Percentiles rank a stretch among this genome's conserved stretches.
Evolutionary conservation across 1,139 yeast species (phyloP).

Genomic region (Groenewaldozyma auringiensis): DNA sequence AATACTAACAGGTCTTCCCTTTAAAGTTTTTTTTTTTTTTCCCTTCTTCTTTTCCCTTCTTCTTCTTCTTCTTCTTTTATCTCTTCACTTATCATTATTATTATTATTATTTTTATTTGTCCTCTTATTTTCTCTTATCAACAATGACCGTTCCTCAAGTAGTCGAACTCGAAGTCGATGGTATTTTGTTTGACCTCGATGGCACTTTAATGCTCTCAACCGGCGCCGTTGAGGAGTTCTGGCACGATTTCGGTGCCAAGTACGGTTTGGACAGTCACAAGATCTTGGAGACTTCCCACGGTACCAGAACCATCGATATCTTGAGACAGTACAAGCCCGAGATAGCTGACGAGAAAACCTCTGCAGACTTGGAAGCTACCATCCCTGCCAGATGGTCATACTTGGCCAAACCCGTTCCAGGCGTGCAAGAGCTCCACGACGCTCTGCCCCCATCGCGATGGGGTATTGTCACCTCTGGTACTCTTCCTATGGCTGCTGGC

Average conservation of each 20-base stretch:
- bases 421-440: conserved; percentile 58
- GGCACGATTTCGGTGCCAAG: conserved; percentile 67
- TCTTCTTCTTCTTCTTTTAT: neutral
- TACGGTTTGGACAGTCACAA: conserved; percentile 65
- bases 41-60: neutral
- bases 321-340: conserved; percentile 69
- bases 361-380: conserved; percentile 59
- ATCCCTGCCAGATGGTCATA: conserved; percentile 69
- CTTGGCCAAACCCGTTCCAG: conserved; percentile 65
- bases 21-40: neutral
- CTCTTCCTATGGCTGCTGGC: conserved; percentile 64
- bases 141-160: conserved; percentile 8
- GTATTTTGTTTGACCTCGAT: conserved; percentile 66
- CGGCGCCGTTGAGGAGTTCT: conserved; percentile 72
- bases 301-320: conserved; percentile 75
- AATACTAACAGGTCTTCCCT: too few species aligned
- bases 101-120: neutral
- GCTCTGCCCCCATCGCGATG: conserved; percentile 40
- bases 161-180: conserved; percentile 22
- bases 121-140: neutral
- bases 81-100: neutral
- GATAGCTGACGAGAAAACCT: conserved; percentile 59
- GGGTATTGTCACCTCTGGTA: conserved; percentile 85
- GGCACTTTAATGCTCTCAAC: conserved; percentile 81
- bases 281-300: conserved; percentile 69